Base-by-base conservation (phyloP, 495 filamentous ascomycete species). In the Xylaria grammica region DNA sequence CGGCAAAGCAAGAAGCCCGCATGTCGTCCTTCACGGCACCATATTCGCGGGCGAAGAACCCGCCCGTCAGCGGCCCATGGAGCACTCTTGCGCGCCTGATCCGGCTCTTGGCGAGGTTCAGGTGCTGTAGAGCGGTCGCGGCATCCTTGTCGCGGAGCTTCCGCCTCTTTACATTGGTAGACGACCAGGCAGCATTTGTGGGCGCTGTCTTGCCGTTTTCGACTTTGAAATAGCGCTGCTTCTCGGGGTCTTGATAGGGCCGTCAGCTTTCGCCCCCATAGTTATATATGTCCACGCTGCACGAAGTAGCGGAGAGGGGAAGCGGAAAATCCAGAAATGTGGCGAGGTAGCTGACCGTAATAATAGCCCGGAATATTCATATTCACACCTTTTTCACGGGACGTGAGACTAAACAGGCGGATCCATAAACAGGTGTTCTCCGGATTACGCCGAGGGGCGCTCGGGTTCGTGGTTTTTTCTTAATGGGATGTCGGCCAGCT, bases 191-290 rank as follows among this genome's bases (percentile, higher is more conserved):
- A 1, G 78, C 77, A 17, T 42, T 11, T 0, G 10, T 13, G 0
- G 80, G 76, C 7, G 78, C 75, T 0, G 75, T 78, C n/a, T 46
- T 59, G 60, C 71, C 62, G 50, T 66, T 61, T 67, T 82, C 75
- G 45, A 85, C 72, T 57, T 77, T 79, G 71, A 84, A 86, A 68
- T 84, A 85, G 19, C 78, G 80, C 24, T 68, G 60, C 65, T 78
- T 83, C 17, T 67, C 72, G 4, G 65, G 19, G 56, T 85, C 83
- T 60, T 82, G 50, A 10, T 0, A 60, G 27, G 32, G 52, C 8
- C 11, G 13, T 62, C 22, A 62, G 60, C 26, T 2, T 19, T 26
- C n/a, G 36, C 32, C 13, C 17, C 22, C 13, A 6, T 36, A 11
- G 6, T 11, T 5, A 36, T 36, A 36, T 36, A 36, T 5, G 34